Evolutionary conservation across 2,329 filamentous ascomycete genomes (phyloP).

Genomic region (Colletotrichum orbiculare): DNA sequence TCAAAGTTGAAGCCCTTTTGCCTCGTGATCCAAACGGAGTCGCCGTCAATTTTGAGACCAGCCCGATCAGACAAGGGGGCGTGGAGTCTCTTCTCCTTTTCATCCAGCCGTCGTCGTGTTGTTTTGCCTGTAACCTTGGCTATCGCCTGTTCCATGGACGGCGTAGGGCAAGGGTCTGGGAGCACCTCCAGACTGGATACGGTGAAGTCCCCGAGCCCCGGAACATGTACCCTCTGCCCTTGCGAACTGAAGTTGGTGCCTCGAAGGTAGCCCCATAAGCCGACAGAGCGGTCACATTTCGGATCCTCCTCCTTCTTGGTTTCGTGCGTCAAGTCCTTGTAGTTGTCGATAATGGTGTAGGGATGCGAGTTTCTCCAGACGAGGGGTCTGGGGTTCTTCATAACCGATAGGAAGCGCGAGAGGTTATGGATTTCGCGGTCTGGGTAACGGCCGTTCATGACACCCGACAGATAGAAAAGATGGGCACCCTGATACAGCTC

Average conservation of each 20-base stretch:
- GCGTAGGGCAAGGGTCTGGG: constrained; percentile 95
- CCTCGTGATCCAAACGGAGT: constrained; percentile 88
- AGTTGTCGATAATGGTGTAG: constrained; percentile 92
- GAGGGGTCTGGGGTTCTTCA: constrained; percentile 98
- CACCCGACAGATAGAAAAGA: constrained; percentile 94
- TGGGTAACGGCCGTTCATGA: constrained; percentile 96
- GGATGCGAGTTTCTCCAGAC: constrained; percentile 97
- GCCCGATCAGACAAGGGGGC: constrained; percentile 99
- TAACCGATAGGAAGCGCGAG: constrained; percentile 93
- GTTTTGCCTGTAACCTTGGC: constrained; percentile 88
- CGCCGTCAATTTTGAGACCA: constrained; percentile 94
- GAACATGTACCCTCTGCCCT: constrained; percentile 89
- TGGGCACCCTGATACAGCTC: constrained; percentile 98
- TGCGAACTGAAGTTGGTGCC: constrained; percentile 93
- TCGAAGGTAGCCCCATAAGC: constrained; percentile 91
- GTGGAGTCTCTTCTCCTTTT: constrained; percentile 96
- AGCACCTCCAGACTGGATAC: constrained; percentile 86
- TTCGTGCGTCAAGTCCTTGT: constrained; percentile 94
- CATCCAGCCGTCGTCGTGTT: constrained; percentile 82
- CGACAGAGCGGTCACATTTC: constrained; percentile 91
- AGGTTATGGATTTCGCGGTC: constrained; percentile 97
- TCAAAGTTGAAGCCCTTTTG: constrained; percentile 82
- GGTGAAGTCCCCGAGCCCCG: constrained; percentile 89
- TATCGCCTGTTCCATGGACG: constrained; percentile 86
- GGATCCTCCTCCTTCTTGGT: constrained; percentile 88